phyloP scores from a whole-genome alignment of 2,329 filamentous ascomycete species.

The Botrytis cinerea region DNA sequence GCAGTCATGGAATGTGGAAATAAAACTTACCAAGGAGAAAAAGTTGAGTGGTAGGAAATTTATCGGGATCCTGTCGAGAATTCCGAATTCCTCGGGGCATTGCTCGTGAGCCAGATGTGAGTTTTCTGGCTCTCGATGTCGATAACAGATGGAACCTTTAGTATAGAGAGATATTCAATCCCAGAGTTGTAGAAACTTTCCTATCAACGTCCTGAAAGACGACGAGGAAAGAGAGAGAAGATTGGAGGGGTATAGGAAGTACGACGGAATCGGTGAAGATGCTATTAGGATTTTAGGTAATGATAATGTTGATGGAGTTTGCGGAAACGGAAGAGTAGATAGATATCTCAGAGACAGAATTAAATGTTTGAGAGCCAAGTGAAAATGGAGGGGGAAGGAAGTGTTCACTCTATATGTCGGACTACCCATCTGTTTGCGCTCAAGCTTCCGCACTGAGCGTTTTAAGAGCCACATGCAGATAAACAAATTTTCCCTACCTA shows the following conservation, averaged over 20 bases:
- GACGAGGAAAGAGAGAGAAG: background rate
- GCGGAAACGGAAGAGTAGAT: constrained; percentile 8
- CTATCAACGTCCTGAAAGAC: constrained; percentile 8
- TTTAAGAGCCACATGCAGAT: constrained; percentile 13
- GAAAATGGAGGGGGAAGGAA: background rate
- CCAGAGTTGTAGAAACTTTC: background rate
- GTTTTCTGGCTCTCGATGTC: constrained; percentile 31
- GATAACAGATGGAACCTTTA: background rate
- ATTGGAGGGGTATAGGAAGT: background rate
- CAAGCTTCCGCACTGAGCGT: constrained; percentile 16
- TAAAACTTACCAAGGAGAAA: constrained; percentile 73
- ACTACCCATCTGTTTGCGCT: constrained; percentile 13
- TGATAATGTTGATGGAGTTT: background rate
- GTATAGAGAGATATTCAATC: background rate
- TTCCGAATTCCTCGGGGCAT: constrained; percentile 38
- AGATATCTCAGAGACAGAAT: background rate
- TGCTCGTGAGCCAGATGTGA: constrained; percentile 28
- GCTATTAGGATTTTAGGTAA: constrained; percentile 6
- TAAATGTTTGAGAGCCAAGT: background rate
- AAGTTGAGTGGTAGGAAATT: constrained; percentile 80
- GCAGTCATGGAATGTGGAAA: constrained; percentile 19
- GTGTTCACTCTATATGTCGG: constrained; percentile 17
- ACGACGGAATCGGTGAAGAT: background rate
- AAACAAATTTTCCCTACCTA: background rate
- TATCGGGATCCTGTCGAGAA: constrained; percentile 61